These are phyloP conservation scores for Decorospora gaudefroyi DNA, from an alignment of 2,329 filamentous ascomycete genomes.

Conservation along the genomic window DNA sequence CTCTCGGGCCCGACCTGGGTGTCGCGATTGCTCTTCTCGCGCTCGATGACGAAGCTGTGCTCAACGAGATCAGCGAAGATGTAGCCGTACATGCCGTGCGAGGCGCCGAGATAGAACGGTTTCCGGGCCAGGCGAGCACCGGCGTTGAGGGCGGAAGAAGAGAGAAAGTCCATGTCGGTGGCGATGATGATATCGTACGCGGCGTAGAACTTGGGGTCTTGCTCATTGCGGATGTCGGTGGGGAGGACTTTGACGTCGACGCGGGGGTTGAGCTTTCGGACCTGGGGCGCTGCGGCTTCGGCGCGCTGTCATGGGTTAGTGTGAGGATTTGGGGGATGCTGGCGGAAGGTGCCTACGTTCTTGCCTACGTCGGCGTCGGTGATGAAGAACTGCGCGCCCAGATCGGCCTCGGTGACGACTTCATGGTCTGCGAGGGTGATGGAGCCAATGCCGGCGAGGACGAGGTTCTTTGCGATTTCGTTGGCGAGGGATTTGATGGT, in stretches of 20 bases:
- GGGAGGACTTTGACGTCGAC: conserved; percentile 76
- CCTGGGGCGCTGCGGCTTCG: conserved; percentile 73
- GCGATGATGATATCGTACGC: conserved; percentile 86
- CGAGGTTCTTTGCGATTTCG: conserved; percentile 96
- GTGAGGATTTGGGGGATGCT: background rate
- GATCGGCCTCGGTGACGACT: conserved; percentile 73
- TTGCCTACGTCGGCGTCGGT: conserved; percentile 72
- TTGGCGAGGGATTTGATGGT: conserved; percentile 86
- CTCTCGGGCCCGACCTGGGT: conserved; percentile 67
- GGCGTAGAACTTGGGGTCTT: conserved; percentile 74
- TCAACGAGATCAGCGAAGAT: conserved; percentile 91
- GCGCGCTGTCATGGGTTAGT: conserved; percentile 64
- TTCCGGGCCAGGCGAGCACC: conserved; percentile 76
- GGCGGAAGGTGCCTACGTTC: conserved; percentile 58
- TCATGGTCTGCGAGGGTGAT: conserved; percentile 86
- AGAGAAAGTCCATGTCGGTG: conserved; percentile 78
- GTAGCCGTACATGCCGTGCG: conserved; percentile 91
- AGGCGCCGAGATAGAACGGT: conserved; percentile 85
- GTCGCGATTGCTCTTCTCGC: conserved; percentile 75
- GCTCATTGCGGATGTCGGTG: conserved; percentile 60
- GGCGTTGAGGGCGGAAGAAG: conserved; percentile 80
- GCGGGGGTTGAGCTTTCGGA: conserved; percentile 86
- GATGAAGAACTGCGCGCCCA: conserved; percentile 73
- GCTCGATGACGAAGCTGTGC: conserved; percentile 88
- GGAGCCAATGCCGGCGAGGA: conserved; percentile 87